Evolutionary conservation across 1,139 yeast genomes (phyloP), one percentile per base, ranked within the genome.

Genomic region (Blastobotrys proliferans): DNA sequence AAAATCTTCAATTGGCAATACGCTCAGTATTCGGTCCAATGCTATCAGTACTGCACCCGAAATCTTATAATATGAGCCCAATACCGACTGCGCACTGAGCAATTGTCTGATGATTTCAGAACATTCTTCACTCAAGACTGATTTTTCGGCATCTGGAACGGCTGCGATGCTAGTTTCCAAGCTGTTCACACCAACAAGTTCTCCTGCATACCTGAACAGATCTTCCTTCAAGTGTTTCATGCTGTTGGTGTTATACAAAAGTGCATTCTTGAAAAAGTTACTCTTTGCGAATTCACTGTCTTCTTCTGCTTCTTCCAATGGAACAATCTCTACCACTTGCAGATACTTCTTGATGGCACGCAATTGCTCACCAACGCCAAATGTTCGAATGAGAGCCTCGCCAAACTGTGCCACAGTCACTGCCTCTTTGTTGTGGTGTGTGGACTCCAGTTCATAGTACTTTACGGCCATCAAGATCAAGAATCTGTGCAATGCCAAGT

Each of bases 381-480:
- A 88, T 18, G 77, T 74, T 51, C 78, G 77, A 62, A 86, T 62
- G 57, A 87, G 83, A 0, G 85, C 69, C 22, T 79, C 72, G 1
- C 83, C 72, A 61, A 92, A 92, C 51, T 85, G 95, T 45, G 80
- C 66, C 36, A 84, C 66, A 1, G 81, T 70, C 49, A 75, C 73
- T 24, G 86, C 76, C 45, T 86, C 96, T 38, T 78, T 74, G 41
- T 69, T 61, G 59, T 80, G 84, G 53, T 78, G 76, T 55, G 75
- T 77, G 27, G 65, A 59, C 38, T 72, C 64, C 36, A 78, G 72
- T 37, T 69, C 70, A 6, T 81, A 76, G 58, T 76, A 85, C 60
- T 86, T 94, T 55, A 79, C 86, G 35, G 94, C 92, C 55, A 90
- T 74, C 55, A 92, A 72, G 57, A 86, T 82, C 52, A 90, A 64